Evolutionary conservation across 345 rosid species (phyloP).

Genomic region (Citrus australasica): DNA sequence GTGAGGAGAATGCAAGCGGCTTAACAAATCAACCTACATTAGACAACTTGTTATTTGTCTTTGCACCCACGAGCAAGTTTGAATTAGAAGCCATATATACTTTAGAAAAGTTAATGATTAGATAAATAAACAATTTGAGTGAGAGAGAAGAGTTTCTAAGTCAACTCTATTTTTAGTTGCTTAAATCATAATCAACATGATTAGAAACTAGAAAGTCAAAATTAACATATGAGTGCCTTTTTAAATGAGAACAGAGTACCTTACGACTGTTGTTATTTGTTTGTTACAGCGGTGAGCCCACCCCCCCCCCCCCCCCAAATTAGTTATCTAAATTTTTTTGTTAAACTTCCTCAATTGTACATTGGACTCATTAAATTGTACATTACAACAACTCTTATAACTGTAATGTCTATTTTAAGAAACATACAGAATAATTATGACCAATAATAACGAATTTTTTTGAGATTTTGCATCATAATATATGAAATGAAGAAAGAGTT

Average conservation of each 20-base stretch:
- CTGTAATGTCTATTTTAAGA: too few relatives aligned
- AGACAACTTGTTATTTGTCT: background rate
- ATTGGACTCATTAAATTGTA: too few relatives aligned
- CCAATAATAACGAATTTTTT: background rate
- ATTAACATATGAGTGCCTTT: background rate
- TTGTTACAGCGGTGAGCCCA: too few relatives aligned
- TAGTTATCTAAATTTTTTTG: background rate
- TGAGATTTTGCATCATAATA: too few relatives aligned
- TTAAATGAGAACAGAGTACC: too few relatives aligned
- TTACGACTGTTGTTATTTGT: too few relatives aligned
- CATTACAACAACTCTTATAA: background rate
- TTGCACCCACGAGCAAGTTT: slow-evolving; percentile 27
- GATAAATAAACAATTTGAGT: background rate
- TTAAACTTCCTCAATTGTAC: too few relatives aligned
- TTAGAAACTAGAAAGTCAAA: background rate
- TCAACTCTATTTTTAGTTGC: background rate
- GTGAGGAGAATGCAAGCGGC: slow-evolving; percentile 76
- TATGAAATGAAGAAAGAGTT: too few relatives aligned
- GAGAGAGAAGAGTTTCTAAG: background rate
- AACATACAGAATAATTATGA: background rate
- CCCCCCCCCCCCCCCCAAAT: too few relatives aligned
- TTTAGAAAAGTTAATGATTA: background rate
- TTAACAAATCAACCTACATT: slow-evolving; percentile 78
- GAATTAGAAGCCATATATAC: background rate
- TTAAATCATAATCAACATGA: background rate